These are phyloP conservation scores for Sclerotinia trifoliorum DNA, from an alignment of 2,329 filamentous ascomycete species.

Conservation along the genomic window DNA sequence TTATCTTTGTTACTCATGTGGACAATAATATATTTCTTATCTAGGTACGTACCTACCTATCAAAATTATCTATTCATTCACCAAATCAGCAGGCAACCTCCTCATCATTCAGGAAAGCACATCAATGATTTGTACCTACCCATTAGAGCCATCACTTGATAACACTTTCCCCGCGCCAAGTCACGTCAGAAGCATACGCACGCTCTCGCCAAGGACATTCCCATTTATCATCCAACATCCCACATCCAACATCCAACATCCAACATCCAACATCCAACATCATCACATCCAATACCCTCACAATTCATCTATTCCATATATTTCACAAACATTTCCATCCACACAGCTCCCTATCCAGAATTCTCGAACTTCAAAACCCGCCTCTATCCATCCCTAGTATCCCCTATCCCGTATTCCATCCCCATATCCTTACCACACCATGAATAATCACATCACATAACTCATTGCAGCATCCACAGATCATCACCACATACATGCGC, in stretches of 20 bases:
- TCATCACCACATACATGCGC: no score
- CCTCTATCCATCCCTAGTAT: no score
- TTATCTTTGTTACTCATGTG: neutral
- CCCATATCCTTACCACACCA: no score
- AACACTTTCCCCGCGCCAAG: neutral
- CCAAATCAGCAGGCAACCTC: neutral
- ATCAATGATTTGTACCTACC: neutral
- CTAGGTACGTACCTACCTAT: no score
- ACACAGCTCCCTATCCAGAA: neutral
- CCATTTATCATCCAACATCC: no score
- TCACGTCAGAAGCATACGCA: conserved; percentile 6
- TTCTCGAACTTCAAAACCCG: neutral
- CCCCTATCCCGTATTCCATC: no score
- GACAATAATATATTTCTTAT: neutral
- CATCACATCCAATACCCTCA: neutral
- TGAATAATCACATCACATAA: no score
- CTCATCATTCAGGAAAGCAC: neutral
- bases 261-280: no score
- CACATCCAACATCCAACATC: no score
- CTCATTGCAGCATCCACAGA: no score
- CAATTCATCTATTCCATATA: neutral
- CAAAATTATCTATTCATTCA: neutral
- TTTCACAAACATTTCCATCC: neutral
- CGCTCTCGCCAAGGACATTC: neutral
- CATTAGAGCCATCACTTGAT: neutral